Evolutionary conservation across 2,329 filamentous ascomycete genomes (phyloP), one percentile per base, ranked within the genome.

Genomic region (Penicillium sclerotigenum): DNA sequence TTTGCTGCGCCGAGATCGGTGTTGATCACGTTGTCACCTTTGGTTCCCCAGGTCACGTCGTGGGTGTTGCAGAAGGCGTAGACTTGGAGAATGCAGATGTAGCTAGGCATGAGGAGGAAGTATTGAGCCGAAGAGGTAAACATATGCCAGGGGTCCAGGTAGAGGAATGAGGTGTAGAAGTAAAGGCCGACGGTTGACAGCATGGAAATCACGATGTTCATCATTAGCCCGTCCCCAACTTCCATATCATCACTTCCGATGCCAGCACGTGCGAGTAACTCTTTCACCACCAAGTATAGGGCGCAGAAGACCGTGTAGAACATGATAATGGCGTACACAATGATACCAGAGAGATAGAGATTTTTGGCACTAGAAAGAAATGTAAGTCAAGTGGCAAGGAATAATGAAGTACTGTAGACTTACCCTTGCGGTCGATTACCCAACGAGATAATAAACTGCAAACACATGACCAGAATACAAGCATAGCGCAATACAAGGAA

Each of bases 41-140:
- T 99, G 43, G 94, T 99, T 42, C 94, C 94, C 94, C 94, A 99
- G 0, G 92, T 96, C 20, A 99, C 91, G 72, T 99, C 94, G 83
- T 99, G 94, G 0, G 93, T 96, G 78, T 99, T 99, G 80, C 94
- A 97, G 76, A 99, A 99, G 41, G 94, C 94, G 76, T 99, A 99
- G 20, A 97, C 91, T 75, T 99, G 94, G 2, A 99, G 82, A 0
- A 91, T 97, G 79, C 94, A 97, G 75, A 99, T 96, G 79, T 97
- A 99, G 37, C 83, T 87, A 0, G 94, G 94, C 34, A 99, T 81
- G 26, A 99, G 85, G 45, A 92, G 83, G 72, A 99, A 97, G 80
- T 99, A 99, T 73, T 97, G 92, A 0, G 82, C 84, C 0, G 90
- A 87, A 0, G 88, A 93, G 13, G 94, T 99, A 77, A 99, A 89